Evolutionary conservation across 306 rosid genomes (phyloP), one percentile per base, ranked within the genome.

Genomic region (Gillenia trifoliata): DNA sequence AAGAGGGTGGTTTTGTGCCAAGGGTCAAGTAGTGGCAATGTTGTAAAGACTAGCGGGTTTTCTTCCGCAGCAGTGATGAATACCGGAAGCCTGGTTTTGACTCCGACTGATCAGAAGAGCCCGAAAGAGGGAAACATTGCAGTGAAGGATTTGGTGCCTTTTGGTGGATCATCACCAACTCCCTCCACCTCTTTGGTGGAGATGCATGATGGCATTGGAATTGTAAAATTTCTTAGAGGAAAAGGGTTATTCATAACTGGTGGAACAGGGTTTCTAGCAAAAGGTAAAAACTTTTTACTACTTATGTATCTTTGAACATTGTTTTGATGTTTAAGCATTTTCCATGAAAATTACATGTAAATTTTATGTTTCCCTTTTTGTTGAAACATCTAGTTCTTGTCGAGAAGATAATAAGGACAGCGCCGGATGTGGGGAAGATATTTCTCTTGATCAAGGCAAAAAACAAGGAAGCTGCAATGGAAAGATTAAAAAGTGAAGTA

Each of bases 201-300:
- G 30, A 69, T 88, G 78, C 85, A 83, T 80, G 90, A 89, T 36
- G 97, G 93, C 40, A 80, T 90, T 69, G 98, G 98, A 28, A 94
- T 94, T 78, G 87, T 86, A 55, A 90, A 88, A 26, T 91, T 91
- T 80, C 89, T 94, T 23, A 80, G 76, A 81, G 98, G 96, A 36
- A 94, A 90, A 78, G 82, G 78, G 65, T 90, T 91, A 74, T 88
- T 94, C 52, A 67, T 94, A 25, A 94, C 98, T 68, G 97, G 98
- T 19, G 90, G 89, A 59, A 94, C 97, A 33, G 98, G 98, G 15
- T 94, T 94, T 87, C 96, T 94, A 13, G 98, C 92, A 1, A 94
- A 94, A 87, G 96, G 98, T 91, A 59, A 26, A 1, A 45, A 1
- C 41, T 15, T 4, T 1, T 16, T 45, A 45, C 52, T 15, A 45